Percentiles rank a stretch among this genome's conserved stretches.
Conservation (phyloP, 228 moss, liverwort and hornwort genomes). For the Sphagnum magellanicum region DNA sequence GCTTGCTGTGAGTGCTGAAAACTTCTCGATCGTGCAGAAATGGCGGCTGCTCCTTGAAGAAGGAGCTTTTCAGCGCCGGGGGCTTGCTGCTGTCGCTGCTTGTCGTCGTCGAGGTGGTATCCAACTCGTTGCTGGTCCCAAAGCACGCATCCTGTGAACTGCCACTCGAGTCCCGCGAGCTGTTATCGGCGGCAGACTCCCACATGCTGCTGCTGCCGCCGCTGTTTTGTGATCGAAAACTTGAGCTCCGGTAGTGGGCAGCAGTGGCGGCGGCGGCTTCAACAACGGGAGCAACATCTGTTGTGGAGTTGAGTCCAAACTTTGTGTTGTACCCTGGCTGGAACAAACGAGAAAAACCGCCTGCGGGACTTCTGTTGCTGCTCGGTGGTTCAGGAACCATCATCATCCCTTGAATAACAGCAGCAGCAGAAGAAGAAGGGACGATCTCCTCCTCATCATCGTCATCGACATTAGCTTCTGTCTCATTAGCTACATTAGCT, state of each 20-base stretch:
- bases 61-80: too few relatives aligned
- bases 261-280: slow-evolving; percentile 6
- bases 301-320: slow-evolving; percentile 10
- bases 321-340: slow-evolving; percentile 32
- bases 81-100: neutral
- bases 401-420: slow-evolving; percentile 7
- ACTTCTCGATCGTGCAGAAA: slow-evolving; percentile 58
- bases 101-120: slow-evolving; percentile 15
- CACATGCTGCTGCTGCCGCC: slow-evolving; percentile 12
- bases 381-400: slow-evolving; percentile 8
- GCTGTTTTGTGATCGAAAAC: slow-evolving; percentile 34
- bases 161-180: slow-evolving; percentile 50
- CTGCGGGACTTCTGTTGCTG: slow-evolving; percentile 15
- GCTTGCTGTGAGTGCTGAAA: slow-evolving; percentile 38
- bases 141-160: slow-evolving; percentile 53
- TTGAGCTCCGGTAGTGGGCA: slow-evolving; percentile 50
- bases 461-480: neutral
- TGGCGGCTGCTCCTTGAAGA: too few relatives aligned
- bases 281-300: slow-evolving; percentile 7
- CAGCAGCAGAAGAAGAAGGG: neutral
- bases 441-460: neutral
- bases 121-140: slow-evolving; percentile 16
- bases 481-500: neutral
- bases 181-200: slow-evolving; percentile 23
- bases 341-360: slow-evolving; percentile 25